Conservation (phyloP, 352 stramenopile species). For the Globisporangium alternatum region DNA sequence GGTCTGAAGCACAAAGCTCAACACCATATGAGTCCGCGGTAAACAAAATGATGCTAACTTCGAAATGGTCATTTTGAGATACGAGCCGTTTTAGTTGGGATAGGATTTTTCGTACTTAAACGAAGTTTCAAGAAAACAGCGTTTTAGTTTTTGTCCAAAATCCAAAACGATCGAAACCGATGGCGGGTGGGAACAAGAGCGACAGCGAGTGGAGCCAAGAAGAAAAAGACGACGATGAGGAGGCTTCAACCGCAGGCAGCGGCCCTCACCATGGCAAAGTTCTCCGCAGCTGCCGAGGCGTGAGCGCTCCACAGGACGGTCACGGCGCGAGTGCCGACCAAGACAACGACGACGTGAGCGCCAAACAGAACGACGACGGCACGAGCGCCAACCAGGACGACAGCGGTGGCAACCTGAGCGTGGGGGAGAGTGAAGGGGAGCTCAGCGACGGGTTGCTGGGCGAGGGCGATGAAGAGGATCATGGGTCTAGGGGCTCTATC, state of each 20-base stretch:
- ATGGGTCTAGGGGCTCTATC: background rate
- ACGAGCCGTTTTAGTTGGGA: too few relatives aligned
- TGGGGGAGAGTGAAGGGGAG: background rate
- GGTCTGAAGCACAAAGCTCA: too few relatives aligned
- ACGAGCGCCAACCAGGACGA: background rate
- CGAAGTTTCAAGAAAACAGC: background rate
- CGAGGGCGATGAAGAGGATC: background rate
- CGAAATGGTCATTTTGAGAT: too few relatives aligned
- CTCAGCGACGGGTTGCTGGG: background rate
- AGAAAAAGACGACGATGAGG: background rate
- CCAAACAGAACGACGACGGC: background rate
- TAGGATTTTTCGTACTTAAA: too few relatives aligned
- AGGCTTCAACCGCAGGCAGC: background rate
- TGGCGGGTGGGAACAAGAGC: background rate
- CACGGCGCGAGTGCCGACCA: background rate
- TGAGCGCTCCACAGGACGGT: background rate
- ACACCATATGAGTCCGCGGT: too few relatives aligned
- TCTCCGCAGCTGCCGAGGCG: background rate
- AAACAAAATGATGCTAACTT: too few relatives aligned
- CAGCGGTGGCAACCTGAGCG: background rate
- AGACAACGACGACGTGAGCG: background rate
- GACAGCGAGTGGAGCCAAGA: background rate
- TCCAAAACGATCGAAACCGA: background rate
- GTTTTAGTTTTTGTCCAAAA: background rate
- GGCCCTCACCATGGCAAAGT: background rate